Evolutionary conservation across 176 grass and related monocot genomes (phyloP).

Genomic region (Guadua angustifolia): DNA sequence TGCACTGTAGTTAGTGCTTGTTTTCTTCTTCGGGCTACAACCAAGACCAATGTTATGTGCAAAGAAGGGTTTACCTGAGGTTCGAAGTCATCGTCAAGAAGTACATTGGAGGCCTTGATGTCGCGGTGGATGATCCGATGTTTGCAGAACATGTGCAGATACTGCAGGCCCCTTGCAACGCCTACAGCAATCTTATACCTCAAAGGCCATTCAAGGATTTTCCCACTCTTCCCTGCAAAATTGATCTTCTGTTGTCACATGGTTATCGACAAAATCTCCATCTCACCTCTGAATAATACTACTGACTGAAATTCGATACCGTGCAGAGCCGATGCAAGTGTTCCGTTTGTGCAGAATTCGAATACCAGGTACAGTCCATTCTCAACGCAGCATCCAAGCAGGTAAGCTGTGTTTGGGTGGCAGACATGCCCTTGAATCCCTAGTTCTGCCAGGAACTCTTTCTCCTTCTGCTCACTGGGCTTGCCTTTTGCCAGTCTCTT

Average conservation of each 20-base stretch:
- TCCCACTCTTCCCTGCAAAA: slow-evolving; percentile 64
- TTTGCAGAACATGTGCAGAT: slow-evolving; percentile 88
- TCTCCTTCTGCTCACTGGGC: slow-evolving; percentile 76
- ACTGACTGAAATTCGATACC: slow-evolving; percentile 51
- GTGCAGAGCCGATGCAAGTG: slow-evolving; percentile 73
- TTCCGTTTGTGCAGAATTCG: slow-evolving; percentile 73
- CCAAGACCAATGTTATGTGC: neutral
- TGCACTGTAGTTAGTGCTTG: neutral
- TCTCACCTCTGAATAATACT: neutral
- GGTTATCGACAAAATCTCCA: neutral
- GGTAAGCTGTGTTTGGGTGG: slow-evolving; percentile 85
- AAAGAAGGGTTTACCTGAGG: slow-evolving; percentile 60
- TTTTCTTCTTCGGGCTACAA: neutral
- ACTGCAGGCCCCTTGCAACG: slow-evolving; percentile 80
- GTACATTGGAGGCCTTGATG: slow-evolving; percentile 89
- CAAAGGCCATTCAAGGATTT: slow-evolving; percentile 67
- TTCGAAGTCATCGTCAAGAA: slow-evolving; percentile 80
- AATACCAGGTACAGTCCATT: slow-evolving; percentile 85
- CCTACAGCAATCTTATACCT: slow-evolving; percentile 87
- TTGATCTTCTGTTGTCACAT: slow-evolving; percentile 9
- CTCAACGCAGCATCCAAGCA: slow-evolving; percentile 89
- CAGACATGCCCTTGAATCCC: slow-evolving; percentile 90
- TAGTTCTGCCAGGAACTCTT: slow-evolving; percentile 79
- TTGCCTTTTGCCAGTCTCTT: slow-evolving; percentile 81
- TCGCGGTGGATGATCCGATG: slow-evolving; percentile 90